Evolutionary conservation across 2,329 filamentous ascomycete genomes (phyloP).

Genomic region (Nemania abortiva): DNA sequence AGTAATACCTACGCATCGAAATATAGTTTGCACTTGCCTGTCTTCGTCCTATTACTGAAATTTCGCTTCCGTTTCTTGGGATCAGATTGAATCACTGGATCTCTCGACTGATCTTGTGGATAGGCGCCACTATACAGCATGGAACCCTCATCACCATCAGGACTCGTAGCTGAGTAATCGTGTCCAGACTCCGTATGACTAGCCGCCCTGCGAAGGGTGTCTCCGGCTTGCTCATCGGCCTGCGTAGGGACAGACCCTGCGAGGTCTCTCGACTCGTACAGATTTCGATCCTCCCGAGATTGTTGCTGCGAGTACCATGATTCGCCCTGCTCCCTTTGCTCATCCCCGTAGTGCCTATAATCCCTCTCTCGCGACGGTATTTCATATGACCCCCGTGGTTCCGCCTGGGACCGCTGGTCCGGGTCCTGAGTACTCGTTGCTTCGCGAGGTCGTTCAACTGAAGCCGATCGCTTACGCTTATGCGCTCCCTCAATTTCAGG

Average conservation of each 20-base stretch:
- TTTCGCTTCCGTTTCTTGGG: slow-evolving; percentile 80
- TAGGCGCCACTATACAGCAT: slow-evolving; percentile 59
- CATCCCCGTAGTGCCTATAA: slow-evolving; percentile 60
- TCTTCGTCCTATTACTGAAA: slow-evolving; percentile 96
- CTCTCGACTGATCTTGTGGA: slow-evolving; percentile 60
- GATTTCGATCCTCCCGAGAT: slow-evolving; percentile 60
- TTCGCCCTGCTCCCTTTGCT: slow-evolving; percentile 61
- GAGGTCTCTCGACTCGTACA: slow-evolving; percentile 61
- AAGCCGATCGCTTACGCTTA: slow-evolving; percentile 78
- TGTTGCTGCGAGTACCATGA: slow-evolving; percentile 62
- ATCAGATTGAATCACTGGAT: slow-evolving; percentile 67
- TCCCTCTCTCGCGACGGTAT: slow-evolving; percentile 58
- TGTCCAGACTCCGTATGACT: slow-evolving; percentile 60
- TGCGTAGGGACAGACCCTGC: slow-evolving; percentile 60
- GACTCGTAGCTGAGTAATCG: slow-evolving; percentile 66
- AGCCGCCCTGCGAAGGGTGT: slow-evolving; percentile 59
- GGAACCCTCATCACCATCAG: slow-evolving; percentile 65
- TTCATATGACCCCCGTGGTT: slow-evolving; percentile 58
- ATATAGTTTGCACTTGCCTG: slow-evolving; percentile 53
- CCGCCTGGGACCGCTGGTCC: slow-evolving; percentile 53
- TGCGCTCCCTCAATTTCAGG: slow-evolving; percentile 63
- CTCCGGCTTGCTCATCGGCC: slow-evolving; percentile 63
- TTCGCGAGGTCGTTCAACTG: slow-evolving; percentile 63
- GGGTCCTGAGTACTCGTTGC: slow-evolving; percentile 45
- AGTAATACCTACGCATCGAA: slow-evolving; percentile 15